Conservation (phyloP, 2,329 filamentous ascomycete species). For the Penicillium brasilianum region DNA sequence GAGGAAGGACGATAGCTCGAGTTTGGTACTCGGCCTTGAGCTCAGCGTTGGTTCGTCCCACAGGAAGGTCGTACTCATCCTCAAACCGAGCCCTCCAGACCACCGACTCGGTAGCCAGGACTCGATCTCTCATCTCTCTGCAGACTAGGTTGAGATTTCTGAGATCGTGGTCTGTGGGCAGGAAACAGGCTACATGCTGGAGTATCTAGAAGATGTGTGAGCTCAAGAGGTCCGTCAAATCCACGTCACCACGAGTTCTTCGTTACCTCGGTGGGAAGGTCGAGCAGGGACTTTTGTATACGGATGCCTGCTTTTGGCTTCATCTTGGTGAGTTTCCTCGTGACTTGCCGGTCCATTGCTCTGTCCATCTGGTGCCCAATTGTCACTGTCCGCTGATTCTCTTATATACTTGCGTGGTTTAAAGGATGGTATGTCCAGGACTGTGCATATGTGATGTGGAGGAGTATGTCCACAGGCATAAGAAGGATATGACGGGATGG, state of each 20-base stretch:
- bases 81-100: conserved; percentile 44
- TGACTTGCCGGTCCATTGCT: background rate
- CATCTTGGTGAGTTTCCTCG: no score
- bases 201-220: conserved; percentile 33
- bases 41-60: conserved; percentile 26
- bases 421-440: background rate
- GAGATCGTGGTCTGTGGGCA: conserved; percentile 40
- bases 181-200: conserved; percentile 37
- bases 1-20: conserved; percentile 41
- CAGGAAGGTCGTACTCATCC: conserved; percentile 40
- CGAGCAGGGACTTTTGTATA: conserved; percentile 16
- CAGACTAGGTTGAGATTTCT: conserved; percentile 36
- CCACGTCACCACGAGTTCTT: background rate
- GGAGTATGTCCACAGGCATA: background rate
- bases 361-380: background rate
- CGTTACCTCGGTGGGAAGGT: conserved; percentile 27
- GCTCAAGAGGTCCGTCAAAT: background rate
- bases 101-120: conserved; percentile 35
- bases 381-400: background rate
- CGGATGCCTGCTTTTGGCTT: background rate
- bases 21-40: conserved; percentile 43
- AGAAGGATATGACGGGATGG: background rate
- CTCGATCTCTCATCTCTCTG: conserved; percentile 27
- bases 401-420: background rate
- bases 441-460: background rate